phyloP scores from a whole-genome alignment of 129 eudicot species.

The Smallanthus sonchifolius region DNA sequence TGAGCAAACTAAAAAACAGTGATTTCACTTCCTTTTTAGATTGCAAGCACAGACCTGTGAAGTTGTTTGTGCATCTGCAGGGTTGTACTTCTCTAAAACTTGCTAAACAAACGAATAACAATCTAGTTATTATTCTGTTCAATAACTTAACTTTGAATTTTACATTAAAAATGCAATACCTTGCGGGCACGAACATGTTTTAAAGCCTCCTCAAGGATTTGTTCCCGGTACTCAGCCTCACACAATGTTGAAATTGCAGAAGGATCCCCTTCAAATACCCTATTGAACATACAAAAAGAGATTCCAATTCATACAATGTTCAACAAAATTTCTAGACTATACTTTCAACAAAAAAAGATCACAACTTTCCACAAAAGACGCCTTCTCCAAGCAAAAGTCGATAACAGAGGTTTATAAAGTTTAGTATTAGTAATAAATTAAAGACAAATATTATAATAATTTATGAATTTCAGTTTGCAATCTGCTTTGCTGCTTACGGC shows the following conservation, averaged over 20 bases:
- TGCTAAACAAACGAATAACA: constrained; percentile 32
- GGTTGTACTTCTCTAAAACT: constrained; percentile 41
- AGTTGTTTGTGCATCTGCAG: constrained; percentile 28
- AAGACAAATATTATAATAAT: neutral
- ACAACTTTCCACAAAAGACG: neutral
- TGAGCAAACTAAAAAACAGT: neutral
- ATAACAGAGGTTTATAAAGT: neutral
- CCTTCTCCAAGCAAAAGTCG: neutral
- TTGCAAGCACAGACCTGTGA: constrained; percentile 36
- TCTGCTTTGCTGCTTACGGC: neutral
- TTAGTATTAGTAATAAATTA: neutral
- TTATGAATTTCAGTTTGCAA: neutral
- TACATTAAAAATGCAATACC: constrained; percentile 25
- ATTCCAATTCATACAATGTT: neutral
- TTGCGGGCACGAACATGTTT: constrained; percentile 52
- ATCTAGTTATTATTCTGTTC: neutral
- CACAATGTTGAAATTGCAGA: constrained; percentile 48
- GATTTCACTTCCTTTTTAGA: neutral
- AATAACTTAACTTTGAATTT: neutral
- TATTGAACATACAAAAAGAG: constrained; percentile 8
- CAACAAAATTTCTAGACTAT: neutral
- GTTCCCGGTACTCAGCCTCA: constrained; percentile 68
- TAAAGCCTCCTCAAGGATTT: constrained; percentile 54
- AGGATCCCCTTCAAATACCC: constrained; percentile 68
- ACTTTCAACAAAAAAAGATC: neutral